Conservation (phyloP, 2,329 filamentous ascomycete genomes). For the Colletotrichum gigasporum region DNA sequence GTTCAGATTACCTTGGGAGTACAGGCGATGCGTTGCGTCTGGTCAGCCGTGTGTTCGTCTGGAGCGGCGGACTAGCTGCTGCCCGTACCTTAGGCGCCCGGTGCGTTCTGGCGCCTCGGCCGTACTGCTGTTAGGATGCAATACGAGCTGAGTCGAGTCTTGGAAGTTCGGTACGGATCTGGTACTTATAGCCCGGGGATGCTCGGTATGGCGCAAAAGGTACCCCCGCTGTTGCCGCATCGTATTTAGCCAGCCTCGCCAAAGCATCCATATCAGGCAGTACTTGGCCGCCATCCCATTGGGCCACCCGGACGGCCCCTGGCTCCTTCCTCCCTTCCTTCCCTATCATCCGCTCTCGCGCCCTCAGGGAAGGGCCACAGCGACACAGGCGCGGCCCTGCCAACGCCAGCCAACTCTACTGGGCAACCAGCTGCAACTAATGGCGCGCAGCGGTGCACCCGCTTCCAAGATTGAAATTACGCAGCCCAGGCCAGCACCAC, state of each 20-base stretch:
- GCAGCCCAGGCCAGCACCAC: slow-evolving; percentile 19
- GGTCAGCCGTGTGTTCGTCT: slow-evolving; percentile 16
- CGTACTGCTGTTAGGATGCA: slow-evolving; percentile 27
- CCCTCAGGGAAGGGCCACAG: too few species aligned
- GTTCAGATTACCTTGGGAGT: slow-evolving; percentile 3
- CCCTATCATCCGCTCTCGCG: background rate
- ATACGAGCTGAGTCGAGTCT: slow-evolving; percentile 28
- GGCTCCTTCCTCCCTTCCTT: background rate
- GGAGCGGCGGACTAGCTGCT: background rate
- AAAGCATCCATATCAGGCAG: background rate
- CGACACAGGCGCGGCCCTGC: background rate
- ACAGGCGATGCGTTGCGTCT: background rate
- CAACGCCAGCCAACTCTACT: slow-evolving; percentile 12
- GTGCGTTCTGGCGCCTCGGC: background rate
- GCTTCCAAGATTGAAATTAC: slow-evolving; percentile 17
- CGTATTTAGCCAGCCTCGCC: slow-evolving; percentile 14
- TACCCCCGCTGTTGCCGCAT: slow-evolving; percentile 14
- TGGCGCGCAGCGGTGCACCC: too few species aligned
- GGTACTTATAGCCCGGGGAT: background rate
- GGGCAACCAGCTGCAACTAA: too few species aligned
- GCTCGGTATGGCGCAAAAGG: accelerated
- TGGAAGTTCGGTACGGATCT: background rate
- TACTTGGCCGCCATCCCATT: slow-evolving; percentile 11
- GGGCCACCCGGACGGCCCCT: background rate
- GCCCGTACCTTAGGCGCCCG: background rate